Conservation (phyloP, 1,284 basidiomycete species). For the Tremellales sp. region DNA sequence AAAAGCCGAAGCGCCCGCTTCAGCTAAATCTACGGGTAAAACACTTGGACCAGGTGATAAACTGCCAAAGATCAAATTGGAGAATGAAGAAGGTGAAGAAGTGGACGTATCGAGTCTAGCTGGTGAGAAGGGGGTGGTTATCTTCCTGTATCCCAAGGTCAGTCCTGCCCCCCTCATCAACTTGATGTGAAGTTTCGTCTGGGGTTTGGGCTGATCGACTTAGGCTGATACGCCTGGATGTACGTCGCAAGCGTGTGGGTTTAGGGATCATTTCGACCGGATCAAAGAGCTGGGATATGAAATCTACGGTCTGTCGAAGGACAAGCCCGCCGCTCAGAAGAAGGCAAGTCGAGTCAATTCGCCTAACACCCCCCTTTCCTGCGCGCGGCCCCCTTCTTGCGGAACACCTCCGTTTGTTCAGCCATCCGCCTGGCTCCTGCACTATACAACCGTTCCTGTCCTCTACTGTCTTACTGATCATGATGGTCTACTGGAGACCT, state of each 20-base stretch:
- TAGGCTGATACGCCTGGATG: conserved; percentile 63
- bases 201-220: not conserved
- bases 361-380: not conserved
- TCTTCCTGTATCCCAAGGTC: conserved; percentile 63
- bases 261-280: conserved; percentile 73
- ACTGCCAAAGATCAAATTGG: conserved; percentile 70
- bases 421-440: too few species aligned
- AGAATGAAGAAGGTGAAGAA: conserved; percentile 55
- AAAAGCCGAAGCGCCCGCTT: conserved; percentile 31
- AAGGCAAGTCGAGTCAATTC: conserved; percentile 58
- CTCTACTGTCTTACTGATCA: too few species aligned
- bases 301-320: conserved; percentile 82
- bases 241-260: conserved; percentile 83
- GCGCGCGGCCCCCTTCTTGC: too few species aligned
- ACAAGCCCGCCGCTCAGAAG: conserved; percentile 70
- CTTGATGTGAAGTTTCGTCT: not conserved
- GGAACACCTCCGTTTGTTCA: too few species aligned
- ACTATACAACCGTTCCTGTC: too few species aligned
- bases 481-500: too few species aligned
- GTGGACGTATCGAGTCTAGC: conserved; percentile 43
- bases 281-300: conserved; percentile 66
- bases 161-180: conserved; percentile 4
- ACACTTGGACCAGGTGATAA: conserved; percentile 66
- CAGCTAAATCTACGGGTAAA: conserved; percentile 18
- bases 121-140: conserved; percentile 67